Conservation (phyloP, 176 grass and related monocot species). For the Lolium rigidum region DNA sequence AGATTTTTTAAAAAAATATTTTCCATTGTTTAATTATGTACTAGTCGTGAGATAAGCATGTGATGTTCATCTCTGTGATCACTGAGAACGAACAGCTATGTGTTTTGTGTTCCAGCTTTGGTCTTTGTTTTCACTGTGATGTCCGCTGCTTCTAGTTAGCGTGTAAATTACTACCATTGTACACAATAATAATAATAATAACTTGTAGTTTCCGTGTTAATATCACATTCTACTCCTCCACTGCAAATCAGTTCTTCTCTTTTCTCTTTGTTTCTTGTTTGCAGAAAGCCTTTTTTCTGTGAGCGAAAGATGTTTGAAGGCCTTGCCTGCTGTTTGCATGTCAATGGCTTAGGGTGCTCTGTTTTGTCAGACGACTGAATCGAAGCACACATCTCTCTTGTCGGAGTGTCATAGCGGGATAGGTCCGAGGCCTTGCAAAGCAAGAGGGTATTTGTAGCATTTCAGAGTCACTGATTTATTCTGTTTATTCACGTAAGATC, state of each 20-base stretch:
- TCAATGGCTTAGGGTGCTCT: no score
- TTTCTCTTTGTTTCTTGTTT: not conserved
- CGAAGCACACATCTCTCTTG: no score
- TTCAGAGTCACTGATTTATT: no score
- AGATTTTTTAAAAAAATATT: no score
- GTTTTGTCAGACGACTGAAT: no score
- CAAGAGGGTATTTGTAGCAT: no score
- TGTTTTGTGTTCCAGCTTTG: conserved; percentile 11
- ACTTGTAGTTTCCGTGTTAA: not conserved
- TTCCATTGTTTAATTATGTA: not conserved
- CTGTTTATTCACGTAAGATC: no score
- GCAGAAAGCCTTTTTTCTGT: no score
- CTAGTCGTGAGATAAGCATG: conserved; percentile 11
- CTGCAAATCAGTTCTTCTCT: not conserved
- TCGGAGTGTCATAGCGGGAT: no score
- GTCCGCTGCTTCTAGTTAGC: not conserved
- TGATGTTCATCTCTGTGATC: not conserved
- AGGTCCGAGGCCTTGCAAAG: no score
- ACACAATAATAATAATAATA: not conserved
- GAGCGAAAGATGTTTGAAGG: no score
- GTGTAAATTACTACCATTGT: conserved; percentile 48
- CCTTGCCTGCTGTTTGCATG: not conserved
- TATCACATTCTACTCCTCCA: not conserved
- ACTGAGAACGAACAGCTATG: no score
- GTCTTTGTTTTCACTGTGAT: not conserved